phyloP scores from a whole-genome alignment of 2,329 filamentous ascomycete species.

The Fusarium illudens region DNA sequence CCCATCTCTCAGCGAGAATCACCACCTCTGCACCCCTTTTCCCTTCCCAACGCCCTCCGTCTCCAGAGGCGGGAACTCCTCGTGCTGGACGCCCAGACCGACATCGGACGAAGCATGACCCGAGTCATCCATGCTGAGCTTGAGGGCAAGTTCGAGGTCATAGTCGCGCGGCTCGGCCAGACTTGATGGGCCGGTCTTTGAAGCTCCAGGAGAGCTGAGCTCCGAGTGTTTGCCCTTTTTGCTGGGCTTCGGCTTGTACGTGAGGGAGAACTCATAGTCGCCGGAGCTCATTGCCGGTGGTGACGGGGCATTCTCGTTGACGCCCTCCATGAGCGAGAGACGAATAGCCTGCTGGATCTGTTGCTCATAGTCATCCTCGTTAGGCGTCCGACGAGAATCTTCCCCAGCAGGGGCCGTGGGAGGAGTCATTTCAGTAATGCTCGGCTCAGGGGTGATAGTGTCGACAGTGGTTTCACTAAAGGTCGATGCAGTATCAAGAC shows the following conservation, averaged over 20 bases:
- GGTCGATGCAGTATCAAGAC: slow-evolving; percentile 55
- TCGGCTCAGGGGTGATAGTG: slow-evolving; percentile 65
- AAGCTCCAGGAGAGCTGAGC: slow-evolving; percentile 48
- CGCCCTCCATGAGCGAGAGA: slow-evolving; percentile 66
- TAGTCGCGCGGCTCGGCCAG: slow-evolving; percentile 52
- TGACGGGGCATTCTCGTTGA: slow-evolving; percentile 57
- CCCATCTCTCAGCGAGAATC: slow-evolving; percentile 2
- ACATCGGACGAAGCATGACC: slow-evolving; percentile 34
- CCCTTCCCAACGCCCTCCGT: slow-evolving; percentile 56
- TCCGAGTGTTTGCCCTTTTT: slow-evolving; percentile 52
- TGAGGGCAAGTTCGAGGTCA: slow-evolving; percentile 68
- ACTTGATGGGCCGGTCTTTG: slow-evolving; percentile 41
- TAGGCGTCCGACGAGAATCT: neutral
- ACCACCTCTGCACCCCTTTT: slow-evolving; percentile 47
- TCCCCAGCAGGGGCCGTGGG: slow-evolving; percentile 24
- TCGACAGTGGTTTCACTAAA: slow-evolving; percentile 52
- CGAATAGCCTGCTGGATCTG: slow-evolving; percentile 71
- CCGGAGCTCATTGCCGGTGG: slow-evolving; percentile 56
- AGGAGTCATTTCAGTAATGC: slow-evolving; percentile 54
- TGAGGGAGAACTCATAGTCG: slow-evolving; percentile 62
- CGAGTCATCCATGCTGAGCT: slow-evolving; percentile 67
- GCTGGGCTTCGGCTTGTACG: slow-evolving; percentile 52
- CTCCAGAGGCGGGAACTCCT: slow-evolving; percentile 54
- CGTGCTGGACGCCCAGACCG: slow-evolving; percentile 31
- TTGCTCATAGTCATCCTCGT: slow-evolving; percentile 65